Percentiles rank a stretch among this genome's conserved stretches.
phyloP scores from a whole-genome alignment of 2,329 filamentous ascomycete genomes.

The Neofusicoccum umdonicola region DNA sequence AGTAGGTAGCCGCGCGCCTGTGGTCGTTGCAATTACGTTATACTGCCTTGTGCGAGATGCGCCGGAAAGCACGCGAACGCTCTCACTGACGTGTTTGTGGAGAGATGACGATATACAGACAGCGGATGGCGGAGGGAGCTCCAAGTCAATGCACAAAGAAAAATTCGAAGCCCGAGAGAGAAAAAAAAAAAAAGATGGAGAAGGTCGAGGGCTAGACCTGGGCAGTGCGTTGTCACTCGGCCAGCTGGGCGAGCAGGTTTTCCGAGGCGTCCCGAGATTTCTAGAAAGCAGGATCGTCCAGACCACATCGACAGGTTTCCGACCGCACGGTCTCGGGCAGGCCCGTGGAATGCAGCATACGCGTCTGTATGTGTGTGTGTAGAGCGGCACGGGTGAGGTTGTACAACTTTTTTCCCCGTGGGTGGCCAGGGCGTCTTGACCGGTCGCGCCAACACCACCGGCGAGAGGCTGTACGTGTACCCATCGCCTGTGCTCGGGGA shows the following conservation, averaged over 20 bases:
- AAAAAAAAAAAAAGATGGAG: constrained; percentile 2
- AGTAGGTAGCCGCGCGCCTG: background rate
- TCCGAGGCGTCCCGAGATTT: constrained; percentile 8
- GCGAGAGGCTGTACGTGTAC: background rate
- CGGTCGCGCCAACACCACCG: background rate
- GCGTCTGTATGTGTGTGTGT: background rate
- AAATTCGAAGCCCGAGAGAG: background rate
- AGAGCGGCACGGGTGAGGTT: background rate
- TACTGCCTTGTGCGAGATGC: background rate
- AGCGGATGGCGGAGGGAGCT: background rate
- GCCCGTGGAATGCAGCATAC: background rate
- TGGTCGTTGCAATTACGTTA: constrained; percentile 7
- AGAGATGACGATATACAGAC: constrained; percentile 11
- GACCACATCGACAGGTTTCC: background rate
- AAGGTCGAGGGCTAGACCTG: background rate
- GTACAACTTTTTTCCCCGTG: constrained; percentile 6
- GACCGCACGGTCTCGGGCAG: constrained; percentile 3
- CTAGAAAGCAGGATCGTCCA: background rate
- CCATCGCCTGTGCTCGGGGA: constrained; percentile 11
- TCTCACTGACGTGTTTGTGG: constrained; percentile 5
- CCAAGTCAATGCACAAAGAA: background rate
- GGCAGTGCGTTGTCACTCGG: constrained; percentile 1
- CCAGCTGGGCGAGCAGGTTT: background rate
- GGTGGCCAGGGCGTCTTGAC: constrained; percentile 7
- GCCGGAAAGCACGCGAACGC: background rate